Evolutionary conservation across 164 flowering plant species (phyloP).

Genomic region (Chimonanthus praecox): DNA sequence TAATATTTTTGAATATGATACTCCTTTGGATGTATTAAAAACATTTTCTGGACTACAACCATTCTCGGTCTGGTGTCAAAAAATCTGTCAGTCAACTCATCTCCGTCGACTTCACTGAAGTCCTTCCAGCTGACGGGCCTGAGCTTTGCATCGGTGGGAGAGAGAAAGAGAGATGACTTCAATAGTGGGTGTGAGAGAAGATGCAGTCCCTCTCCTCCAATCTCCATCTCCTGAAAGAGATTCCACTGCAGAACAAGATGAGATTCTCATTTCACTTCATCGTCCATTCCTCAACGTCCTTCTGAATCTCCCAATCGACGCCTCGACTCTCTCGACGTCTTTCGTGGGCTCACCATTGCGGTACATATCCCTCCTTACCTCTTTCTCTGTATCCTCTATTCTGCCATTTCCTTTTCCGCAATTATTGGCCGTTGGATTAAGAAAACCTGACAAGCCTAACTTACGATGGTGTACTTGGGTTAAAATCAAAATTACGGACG

Average conservation of each 20-base stretch:
- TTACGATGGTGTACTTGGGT: too few relatives aligned
- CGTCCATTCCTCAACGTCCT: conserved; percentile 3
- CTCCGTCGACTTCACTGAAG: too few relatives aligned
- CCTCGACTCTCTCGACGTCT: conserved; percentile 62
- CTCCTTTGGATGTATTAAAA: too few relatives aligned
- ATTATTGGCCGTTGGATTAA: background rate
- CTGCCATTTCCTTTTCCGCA: background rate
- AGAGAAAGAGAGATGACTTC: conserved; percentile 4
- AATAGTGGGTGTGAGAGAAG: conserved; percentile 13
- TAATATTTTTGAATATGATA: too few relatives aligned
- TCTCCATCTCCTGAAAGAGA: background rate
- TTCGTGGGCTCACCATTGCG: conserved; percentile 74
- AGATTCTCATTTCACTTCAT: conserved; percentile 12
- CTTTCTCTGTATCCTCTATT: background rate
- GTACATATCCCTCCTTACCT: conserved; percentile 18
- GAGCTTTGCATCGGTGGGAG: too few relatives aligned
- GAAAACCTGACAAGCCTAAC: background rate
- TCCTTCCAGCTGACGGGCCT: too few relatives aligned
- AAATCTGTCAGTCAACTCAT: too few relatives aligned
- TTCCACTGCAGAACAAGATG: conserved; percentile 16
- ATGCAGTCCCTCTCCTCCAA: conserved; percentile 28
- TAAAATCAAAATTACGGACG: background rate
- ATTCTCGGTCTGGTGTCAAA: too few relatives aligned
- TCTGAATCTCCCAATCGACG: conserved; percentile 28
- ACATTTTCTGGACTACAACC: too few relatives aligned